Conservation (phyloP, 2,329 filamentous ascomycete genomes). For the Aureobasidium sp. region DNA sequence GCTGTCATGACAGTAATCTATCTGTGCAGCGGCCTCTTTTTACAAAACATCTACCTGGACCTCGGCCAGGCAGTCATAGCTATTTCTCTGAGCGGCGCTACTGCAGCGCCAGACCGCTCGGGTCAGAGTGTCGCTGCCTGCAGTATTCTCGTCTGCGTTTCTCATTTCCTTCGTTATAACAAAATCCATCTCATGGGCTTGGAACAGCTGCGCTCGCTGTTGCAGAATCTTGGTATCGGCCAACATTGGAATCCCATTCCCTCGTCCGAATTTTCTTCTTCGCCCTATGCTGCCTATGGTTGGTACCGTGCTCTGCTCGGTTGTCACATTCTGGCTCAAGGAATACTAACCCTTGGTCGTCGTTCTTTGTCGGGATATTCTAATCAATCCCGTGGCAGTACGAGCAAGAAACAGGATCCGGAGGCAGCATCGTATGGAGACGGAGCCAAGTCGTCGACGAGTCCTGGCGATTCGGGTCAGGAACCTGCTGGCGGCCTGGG, state of each 20-base stretch:
- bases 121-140: conserved; percentile 65
- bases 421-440: conserved; percentile 41
- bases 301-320: conserved; percentile 63
- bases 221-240: conserved; percentile 27
- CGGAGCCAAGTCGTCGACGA: conserved; percentile 4
- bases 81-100: conserved; percentile 78
- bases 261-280: conserved; percentile 13
- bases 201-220: conserved; percentile 28
- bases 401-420: conserved; percentile 40
- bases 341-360: conserved; percentile 60
- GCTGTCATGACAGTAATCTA: conserved; percentile 68
- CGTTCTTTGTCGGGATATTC: conserved; percentile 16
- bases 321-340: conserved; percentile 68
- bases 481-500: conserved; percentile 38
- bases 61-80: conserved; percentile 90
- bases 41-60: conserved; percentile 82
- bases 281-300: conserved; percentile 45
- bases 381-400: background rate
- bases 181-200: conserved; percentile 30
- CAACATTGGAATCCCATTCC: conserved; percentile 18
- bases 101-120: conserved; percentile 57
- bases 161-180: conserved; percentile 47
- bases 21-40: conserved; percentile 43
- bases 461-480: conserved; percentile 26
- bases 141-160: conserved; percentile 54